Percentiles rank a stretch among this genome's conserved stretches.
phyloP scores from a whole-genome alignment of 2,329 filamentous ascomycete species.

The Paecilomyces dactylethromorphus region DNA sequence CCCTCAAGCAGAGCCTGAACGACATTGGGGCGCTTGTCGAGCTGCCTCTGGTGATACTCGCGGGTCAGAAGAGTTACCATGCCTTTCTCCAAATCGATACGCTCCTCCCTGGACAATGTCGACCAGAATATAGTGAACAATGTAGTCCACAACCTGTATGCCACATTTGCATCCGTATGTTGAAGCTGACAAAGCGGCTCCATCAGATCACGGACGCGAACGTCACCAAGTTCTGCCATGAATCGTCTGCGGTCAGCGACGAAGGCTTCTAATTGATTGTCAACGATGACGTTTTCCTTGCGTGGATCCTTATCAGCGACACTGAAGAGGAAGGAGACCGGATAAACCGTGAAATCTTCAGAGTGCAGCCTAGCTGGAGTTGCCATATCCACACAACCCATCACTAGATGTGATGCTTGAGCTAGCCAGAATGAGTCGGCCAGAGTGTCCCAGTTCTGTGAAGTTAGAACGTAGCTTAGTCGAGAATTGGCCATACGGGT shows the following conservation, averaged over 20 bases:
- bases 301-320: slow-evolving; percentile 65
- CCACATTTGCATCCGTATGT: slow-evolving; percentile 74
- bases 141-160: slow-evolving; percentile 83
- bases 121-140: slow-evolving; percentile 95
- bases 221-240: slow-evolving; percentile 71
- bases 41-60: slow-evolving; percentile 89
- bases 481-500: slow-evolving; percentile 88
- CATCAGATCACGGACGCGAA: slow-evolving; percentile 80
- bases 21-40: slow-evolving; percentile 92
- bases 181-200: slow-evolving; percentile 89
- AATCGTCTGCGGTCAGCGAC: slow-evolving; percentile 77
- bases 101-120: slow-evolving; percentile 77
- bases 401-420: slow-evolving; percentile 86
- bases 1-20: slow-evolving; percentile 88
- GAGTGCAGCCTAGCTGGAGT: slow-evolving; percentile 68
- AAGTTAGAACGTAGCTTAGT: slow-evolving; percentile 78
- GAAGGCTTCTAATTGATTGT: slow-evolving; percentile 75
- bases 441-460: slow-evolving; percentile 95
- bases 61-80: slow-evolving; percentile 87
- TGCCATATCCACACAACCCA: slow-evolving; percentile 85
- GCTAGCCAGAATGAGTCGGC: slow-evolving; percentile 94
- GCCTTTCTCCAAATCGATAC: slow-evolving; percentile 81
- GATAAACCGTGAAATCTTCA: slow-evolving; percentile 76
- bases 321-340: slow-evolving; percentile 66
- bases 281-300: slow-evolving; percentile 61